Evolutionary conservation across 495 filamentous ascomycete genomes (phyloP).

Genomic region (Niebla homalea): DNA sequence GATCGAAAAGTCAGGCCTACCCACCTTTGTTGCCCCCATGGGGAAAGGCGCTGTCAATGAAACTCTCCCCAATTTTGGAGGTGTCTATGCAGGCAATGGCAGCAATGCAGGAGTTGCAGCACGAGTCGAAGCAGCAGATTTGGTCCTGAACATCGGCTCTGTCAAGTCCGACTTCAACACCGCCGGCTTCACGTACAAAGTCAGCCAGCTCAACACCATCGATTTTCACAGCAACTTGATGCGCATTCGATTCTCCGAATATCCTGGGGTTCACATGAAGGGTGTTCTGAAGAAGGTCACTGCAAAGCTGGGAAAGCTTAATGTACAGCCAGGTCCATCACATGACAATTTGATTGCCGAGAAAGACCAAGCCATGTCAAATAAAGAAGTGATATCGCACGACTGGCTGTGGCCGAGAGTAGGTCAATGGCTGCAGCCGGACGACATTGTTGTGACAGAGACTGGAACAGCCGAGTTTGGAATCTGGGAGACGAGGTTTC

Average conservation of each 20-base stretch:
- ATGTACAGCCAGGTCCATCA: constrained; percentile 28
- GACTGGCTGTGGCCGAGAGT: constrained; percentile 77
- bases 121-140: constrained; percentile 64
- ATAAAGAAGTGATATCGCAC: constrained; percentile 55
- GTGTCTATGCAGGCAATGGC: constrained; percentile 79
- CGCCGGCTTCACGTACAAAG: constrained; percentile 72
- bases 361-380: constrained; percentile 31
- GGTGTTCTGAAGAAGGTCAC: constrained; percentile 70
- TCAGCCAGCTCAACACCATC: constrained; percentile 69
- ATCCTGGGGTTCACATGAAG: constrained; percentile 73
- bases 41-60: constrained; percentile 84
- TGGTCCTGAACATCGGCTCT: constrained; percentile 71
- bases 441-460: constrained; percentile 76
- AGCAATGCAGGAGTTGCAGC: constrained; percentile 56
- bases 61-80: constrained; percentile 58
- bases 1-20: constrained; percentile 62
- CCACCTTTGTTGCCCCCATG: constrained; percentile 83
- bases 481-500: constrained; percentile 78
- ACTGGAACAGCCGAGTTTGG: constrained; percentile 87
- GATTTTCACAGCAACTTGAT: constrained; percentile 75
- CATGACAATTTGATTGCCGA: constrained; percentile 43
- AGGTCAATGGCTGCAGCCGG: constrained; percentile 59
- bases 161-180: constrained; percentile 90
- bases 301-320: constrained; percentile 44
- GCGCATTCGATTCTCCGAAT: constrained; percentile 66